A percentile compares a stretch with the other conserved stretches of the same genome.
These are phyloP conservation scores for Alternaria postmessia DNA, from an alignment of 2,329 filamentous ascomycete genomes.

Conservation along the genomic window DNA sequence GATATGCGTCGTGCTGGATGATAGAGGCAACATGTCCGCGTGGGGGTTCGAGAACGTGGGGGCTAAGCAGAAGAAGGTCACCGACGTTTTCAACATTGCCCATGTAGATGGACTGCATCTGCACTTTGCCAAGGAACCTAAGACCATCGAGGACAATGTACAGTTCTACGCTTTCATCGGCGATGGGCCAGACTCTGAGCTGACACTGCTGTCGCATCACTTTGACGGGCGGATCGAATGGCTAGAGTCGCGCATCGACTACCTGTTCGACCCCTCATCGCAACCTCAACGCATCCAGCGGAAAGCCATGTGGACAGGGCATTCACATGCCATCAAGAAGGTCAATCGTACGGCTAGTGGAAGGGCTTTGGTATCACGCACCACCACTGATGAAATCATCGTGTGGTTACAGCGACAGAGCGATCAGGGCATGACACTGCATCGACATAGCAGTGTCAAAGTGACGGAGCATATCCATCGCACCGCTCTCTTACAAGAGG, in stretches of 20 bases:
- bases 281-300: conserved; percentile 65
- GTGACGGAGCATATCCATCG: conserved; percentile 77
- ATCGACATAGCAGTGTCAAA: conserved; percentile 72
- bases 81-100: conserved; percentile 84
- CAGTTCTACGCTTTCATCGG: conserved; percentile 79
- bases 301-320: conserved; percentile 80
- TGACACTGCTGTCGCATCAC: conserved; percentile 80
- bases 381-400: conserved; percentile 78
- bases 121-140: conserved; percentile 47
- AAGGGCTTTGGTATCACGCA: conserved; percentile 80
- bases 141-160: conserved; percentile 63
- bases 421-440: conserved; percentile 62
- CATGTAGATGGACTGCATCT: conserved; percentile 70
- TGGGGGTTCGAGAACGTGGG: conserved; percentile 92
- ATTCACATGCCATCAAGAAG: conserved; percentile 81
- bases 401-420: conserved; percentile 77
- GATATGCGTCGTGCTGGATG: conserved; percentile 84
- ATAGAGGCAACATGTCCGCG: conserved; percentile 84
- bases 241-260: conserved; percentile 79
- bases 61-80: conserved; percentile 69
- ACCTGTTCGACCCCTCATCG: conserved; percentile 78
- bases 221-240: conserved; percentile 87
- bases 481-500: conserved; percentile 79
- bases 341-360: conserved; percentile 87
- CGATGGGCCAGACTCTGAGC: conserved; percentile 64